Evolutionary conservation across 257 asterid genomes (phyloP), one percentile per base, ranked within the genome.

Genomic region (Verbena officinalis): DNA sequence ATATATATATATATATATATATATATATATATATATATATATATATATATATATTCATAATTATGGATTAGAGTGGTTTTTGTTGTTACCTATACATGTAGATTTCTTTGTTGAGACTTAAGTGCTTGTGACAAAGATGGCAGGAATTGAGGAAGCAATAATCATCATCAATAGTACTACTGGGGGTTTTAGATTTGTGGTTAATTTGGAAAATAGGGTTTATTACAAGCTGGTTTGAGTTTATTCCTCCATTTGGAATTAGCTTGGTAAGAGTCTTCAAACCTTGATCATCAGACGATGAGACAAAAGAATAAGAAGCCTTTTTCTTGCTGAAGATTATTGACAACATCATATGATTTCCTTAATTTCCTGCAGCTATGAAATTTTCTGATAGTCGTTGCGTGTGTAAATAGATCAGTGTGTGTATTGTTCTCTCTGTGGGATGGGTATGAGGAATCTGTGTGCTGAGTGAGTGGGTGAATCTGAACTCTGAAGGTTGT

Each of bases 121-220:
- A 69, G 45, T 68, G 70, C 34, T 77, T 81, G 63, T 33, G 72
- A 69, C 86, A 81, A 21, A 81, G 81, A 77, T 77, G 79, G 59
- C 86, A 81, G 2, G 75, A 75, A 56, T 75, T 72, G 51, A 81
- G 86, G 20, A 55, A 72, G 73, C 74, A 80, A 24, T 27, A 27
- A 27, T 55, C 14, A 24, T 31, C 4, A 36, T 40, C 7, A 1
- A 48, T 33, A 45, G 30, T 31, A 61, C 23, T 23, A 11, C n/a
- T 12, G 12, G 49, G 9, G 49, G 9, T 2, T 14, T 20, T 8
- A 15, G 44, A 9, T 11, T 45, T 59, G 45, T 14, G 45, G n/a
- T n/a, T n/a, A n/a, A n/a, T n/a, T 16, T 43, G 8, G 49, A 63
- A 63, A 13, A 71, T 50, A 24, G 86, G 83, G 36, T 77, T 80